Evolutionary conservation across 495 filamentous ascomycete genomes (phyloP).

Genomic region (Penicillium alfredii): DNA sequence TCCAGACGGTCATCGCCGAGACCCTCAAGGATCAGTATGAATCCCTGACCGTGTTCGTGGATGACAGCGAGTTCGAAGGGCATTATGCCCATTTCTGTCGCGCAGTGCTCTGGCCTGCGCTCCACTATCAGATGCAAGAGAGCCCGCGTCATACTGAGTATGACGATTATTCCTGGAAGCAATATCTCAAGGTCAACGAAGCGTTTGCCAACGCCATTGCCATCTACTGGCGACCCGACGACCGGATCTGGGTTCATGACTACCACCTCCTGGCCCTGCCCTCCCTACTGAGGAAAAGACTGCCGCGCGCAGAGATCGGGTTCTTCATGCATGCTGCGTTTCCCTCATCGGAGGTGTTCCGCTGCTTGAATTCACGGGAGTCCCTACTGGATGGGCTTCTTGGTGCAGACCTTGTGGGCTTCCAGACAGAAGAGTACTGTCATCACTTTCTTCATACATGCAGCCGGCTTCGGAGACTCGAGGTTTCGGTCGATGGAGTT

Average conservation of each 20-base stretch:
- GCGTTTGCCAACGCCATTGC: slow-evolving; percentile 81
- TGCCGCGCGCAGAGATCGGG: slow-evolving; percentile 80
- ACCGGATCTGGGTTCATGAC: slow-evolving; percentile 86
- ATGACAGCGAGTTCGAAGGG: slow-evolving; percentile 78
- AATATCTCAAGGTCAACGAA: slow-evolving; percentile 79
- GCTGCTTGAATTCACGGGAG: slow-evolving; percentile 72
- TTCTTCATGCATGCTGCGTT: slow-evolving; percentile 91
- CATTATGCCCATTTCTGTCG: slow-evolving; percentile 90
- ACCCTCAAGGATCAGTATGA: slow-evolving; percentile 68
- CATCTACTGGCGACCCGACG: slow-evolving; percentile 76
- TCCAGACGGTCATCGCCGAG: slow-evolving; percentile 70
- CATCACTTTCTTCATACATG: slow-evolving; percentile 90
- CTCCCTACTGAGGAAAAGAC: slow-evolving; percentile 66
- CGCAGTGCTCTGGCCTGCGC: slow-evolving; percentile 76
- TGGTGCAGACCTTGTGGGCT: slow-evolving; percentile 81
- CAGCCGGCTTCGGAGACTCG: slow-evolving; percentile 72
- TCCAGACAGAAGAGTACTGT: slow-evolving; percentile 85
- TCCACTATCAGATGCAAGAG: slow-evolving; percentile 92
- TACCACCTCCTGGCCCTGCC: slow-evolving; percentile 84
- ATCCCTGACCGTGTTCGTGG: slow-evolving; percentile 70
- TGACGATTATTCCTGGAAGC: slow-evolving; percentile 89
- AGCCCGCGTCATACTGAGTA: slow-evolving; percentile 92
- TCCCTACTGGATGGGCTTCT: slow-evolving; percentile 80
- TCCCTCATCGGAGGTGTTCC: slow-evolving; percentile 85
- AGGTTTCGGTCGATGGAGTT: slow-evolving; percentile 72